Evolutionary conservation across 1,284 basidiomycete genomes (phyloP), one percentile per base, ranked within the genome.

Genomic region (Trichosporon coremiiforme): DNA sequence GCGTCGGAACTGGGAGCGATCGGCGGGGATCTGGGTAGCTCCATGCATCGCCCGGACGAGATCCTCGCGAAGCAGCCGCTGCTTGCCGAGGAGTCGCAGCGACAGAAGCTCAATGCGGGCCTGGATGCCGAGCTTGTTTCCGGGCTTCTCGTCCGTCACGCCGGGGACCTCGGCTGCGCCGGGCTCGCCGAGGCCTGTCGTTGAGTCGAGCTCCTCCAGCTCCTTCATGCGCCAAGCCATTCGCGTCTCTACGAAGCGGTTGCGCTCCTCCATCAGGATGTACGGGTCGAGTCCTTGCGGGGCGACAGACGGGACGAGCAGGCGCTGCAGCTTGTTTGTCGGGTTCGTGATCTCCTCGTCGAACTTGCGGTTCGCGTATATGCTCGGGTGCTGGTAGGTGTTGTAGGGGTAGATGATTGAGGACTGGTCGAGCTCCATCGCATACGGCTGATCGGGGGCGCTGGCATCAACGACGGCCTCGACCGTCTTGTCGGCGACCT

Each of bases 401-500:
- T 98, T 98, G 87, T 96, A 98, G 0, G 96, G 96, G 79, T 97
- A 96, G 70, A 98, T 90, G 66, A 89, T 87, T 2, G 93, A 94
- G 71, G 88, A 87, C 63, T 88, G 85, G 79, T 96, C 90, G 80
- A 94, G 90, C 75, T 95, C 93, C 60, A 93, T 86, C 79, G 82
- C 81, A 73, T 85, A 83, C 15, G 83, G 77, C 9, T 78, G 76
- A 62, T 75, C 76, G 5, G 75, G 71, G 12, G 78, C 72, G 17
- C 69, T 70, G 10, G 69, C 71, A 10, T 85, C 79, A 4, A 85
- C 84, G 12, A 88, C 87, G 8, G 90, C 87, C 81, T 94, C 92
- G 69, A 92, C 90, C 9, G 91, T 90, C 75, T 89, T 90, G 77
- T 94, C 90, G 33, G 91, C 87, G 20, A 93, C 86, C 71, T 89